Evolutionary conservation across 2,329 filamentous ascomycete species (phyloP), one percentile per base, ranked within the genome.

Genomic region (Chlorencoelia australis): DNA sequence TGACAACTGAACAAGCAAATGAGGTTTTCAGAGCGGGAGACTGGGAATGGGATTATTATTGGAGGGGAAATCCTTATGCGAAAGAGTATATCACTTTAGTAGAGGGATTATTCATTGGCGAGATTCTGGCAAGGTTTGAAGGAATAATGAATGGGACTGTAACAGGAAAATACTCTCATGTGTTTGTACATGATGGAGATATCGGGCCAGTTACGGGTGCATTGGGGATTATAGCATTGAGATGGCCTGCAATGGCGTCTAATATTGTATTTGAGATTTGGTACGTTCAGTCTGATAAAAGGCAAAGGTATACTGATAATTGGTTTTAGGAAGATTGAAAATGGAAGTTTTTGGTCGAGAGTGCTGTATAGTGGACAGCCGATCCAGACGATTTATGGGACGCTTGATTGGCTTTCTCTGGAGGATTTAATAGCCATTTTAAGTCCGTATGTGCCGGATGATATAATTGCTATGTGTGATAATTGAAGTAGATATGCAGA

Each of bases 41-140:
- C 31, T 62, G 59, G 59, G 57, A 60, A 35, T 62, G 58, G 55
- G 61, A 62, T 30, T 62, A 61, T 44, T 60, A 56, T 44, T 62
- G 57, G 57, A 54, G 59, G 6, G 42, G 44, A 3, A 61, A 56
- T 26, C 46, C 50, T 0, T 50, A 60, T 26, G 58, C 48, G 3
- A 48, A 44, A n/a, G 48, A 49, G 30, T 62, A 62, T 27, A 62
- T 62, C 22, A 56, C 57, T 35, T 40, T 56, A 2, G 53, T 58
- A 2, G 54, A 61, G 35, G 59, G 59, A 7, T 37, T 60, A 8
- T 62, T 62, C 18, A 59, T 62, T 24, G 53, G 55, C 0, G 59
- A 61, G 37, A 53, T 61, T 2, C 33, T 61, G n/a, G 36, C 45
- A 8, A 49, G 47, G 17, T 35, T 60, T 3, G 47, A 59, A 19